Conservation (phyloP, 164 flowering plant genomes). For the Vitis amurensis region DNA sequence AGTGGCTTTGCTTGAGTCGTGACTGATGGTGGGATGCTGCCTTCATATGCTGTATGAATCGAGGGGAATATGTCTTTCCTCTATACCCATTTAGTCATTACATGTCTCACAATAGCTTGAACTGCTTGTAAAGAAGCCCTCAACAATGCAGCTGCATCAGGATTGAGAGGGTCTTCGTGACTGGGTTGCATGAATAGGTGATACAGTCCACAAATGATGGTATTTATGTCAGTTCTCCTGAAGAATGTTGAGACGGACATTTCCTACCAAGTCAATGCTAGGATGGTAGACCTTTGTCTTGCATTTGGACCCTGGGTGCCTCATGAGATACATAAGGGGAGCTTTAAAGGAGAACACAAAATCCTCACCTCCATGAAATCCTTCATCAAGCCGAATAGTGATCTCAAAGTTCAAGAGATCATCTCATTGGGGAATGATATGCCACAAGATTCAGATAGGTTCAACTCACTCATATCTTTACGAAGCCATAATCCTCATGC, state of each 20-base stretch:
- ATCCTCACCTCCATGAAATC: too few relatives aligned
- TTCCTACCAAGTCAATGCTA: slow-evolving; percentile 48
- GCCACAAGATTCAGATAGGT: too few relatives aligned
- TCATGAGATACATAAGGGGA: too few relatives aligned
- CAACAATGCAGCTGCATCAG: slow-evolving; percentile 44
- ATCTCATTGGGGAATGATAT: too few relatives aligned
- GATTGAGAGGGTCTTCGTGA: slow-evolving; percentile 49
- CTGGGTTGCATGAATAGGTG: slow-evolving; percentile 54
- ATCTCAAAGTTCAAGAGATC: not conserved
- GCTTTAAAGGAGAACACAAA: too few relatives aligned
- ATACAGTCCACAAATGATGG: slow-evolving; percentile 40
- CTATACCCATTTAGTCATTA: slow-evolving; percentile 41
- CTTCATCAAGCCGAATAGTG: too few relatives aligned
- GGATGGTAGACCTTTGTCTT: slow-evolving; percentile 55
- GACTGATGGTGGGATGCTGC: too few relatives aligned
- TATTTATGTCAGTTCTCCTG: slow-evolving; percentile 53
- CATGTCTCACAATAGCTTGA: slow-evolving; percentile 36
- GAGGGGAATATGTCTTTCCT: slow-evolving; percentile 29
- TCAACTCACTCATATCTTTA: slow-evolving; percentile 47
- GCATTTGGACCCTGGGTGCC: slow-evolving; percentile 35
- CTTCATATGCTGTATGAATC: slow-evolving; percentile 10
- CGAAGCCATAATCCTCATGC: slow-evolving; percentile 62
- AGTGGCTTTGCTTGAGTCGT: too few relatives aligned
- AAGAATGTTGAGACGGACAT: slow-evolving; percentile 48
- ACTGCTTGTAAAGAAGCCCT: slow-evolving; percentile 40